Conservation (phyloP, 441 rosid species). For the Syzygium malaccense region DNA sequence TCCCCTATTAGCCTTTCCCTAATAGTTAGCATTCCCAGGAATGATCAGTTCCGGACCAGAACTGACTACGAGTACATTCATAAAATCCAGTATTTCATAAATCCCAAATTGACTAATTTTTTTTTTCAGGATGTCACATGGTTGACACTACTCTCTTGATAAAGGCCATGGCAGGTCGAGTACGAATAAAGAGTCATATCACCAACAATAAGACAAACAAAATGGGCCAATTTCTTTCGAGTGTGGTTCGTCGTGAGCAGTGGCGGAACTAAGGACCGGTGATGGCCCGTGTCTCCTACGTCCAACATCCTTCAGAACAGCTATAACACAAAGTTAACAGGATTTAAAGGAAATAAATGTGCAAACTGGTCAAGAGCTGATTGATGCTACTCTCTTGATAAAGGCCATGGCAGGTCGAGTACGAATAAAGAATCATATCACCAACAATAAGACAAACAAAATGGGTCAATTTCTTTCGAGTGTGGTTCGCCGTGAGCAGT, state of each 20-base stretch:
- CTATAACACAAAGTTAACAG: background rate
- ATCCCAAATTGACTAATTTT: too few species aligned
- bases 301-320: background rate
- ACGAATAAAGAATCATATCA: background rate
- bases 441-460: background rate
- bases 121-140: too few species aligned
- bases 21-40: too few species aligned
- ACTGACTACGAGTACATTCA: too few species aligned
- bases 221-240: background rate
- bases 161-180: background rate
- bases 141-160: too few species aligned
- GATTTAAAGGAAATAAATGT: background rate
- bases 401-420: background rate
- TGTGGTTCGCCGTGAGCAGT: background rate
- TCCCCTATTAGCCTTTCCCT: too few species aligned
- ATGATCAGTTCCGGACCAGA: too few species aligned
- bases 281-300: background rate
- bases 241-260: background rate
- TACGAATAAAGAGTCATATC: background rate
- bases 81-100: too few species aligned
- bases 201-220: background rate
- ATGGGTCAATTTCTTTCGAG: background rate
- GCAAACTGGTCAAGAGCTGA: background rate
- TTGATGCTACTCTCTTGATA: background rate
- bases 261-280: background rate